Conservation (phyloP, 164 flowering plant species). For the Dillenia suffruticosa region DNA sequence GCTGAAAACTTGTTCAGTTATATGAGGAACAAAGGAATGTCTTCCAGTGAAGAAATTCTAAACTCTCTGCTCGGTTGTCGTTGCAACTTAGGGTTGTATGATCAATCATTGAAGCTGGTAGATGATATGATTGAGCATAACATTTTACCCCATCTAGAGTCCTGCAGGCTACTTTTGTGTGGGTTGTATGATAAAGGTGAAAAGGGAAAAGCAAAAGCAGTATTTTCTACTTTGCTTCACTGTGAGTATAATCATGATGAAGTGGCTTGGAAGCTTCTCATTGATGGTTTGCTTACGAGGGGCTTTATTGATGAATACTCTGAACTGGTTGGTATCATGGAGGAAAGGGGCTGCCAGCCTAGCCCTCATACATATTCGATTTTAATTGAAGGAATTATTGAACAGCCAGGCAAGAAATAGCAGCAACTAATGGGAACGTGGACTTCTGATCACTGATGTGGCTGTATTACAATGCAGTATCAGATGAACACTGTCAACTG, state of each 20-base stretch:
- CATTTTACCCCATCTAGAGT: conserved; percentile 46
- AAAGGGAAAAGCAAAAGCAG: conserved; percentile 39
- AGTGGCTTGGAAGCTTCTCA: conserved; percentile 71
- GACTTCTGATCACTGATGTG: too few species aligned
- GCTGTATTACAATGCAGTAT: too few species aligned
- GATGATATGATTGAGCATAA: conserved; percentile 41
- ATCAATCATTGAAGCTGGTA: conserved; percentile 40
- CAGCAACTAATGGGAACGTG: too few species aligned
- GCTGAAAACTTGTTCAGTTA: conserved; percentile 43
- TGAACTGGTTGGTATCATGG: conserved; percentile 62
- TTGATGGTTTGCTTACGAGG: conserved; percentile 67
- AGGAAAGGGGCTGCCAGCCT: conserved; percentile 44
- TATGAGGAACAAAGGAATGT: conserved; percentile 47
- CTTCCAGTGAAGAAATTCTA: conserved; percentile 51
- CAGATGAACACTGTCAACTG: too few species aligned
- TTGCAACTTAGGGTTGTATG: conserved; percentile 46
- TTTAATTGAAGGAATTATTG: conserved; percentile 47
- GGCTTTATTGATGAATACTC: conserved; percentile 53
- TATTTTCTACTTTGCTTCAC: conserved; percentile 43
- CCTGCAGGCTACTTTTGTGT: conserved; percentile 60
- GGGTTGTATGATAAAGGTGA: conserved; percentile 50
- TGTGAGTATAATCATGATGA: conserved; percentile 65
- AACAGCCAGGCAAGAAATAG: conserved; percentile 9
- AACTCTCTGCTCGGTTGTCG: conserved; percentile 50
- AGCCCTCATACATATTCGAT: conserved; percentile 51